Percentiles rank a stretch among this genome's conserved stretches.
Evolutionary conservation across 2,329 filamentous ascomycete genomes (phyloP).

Genomic region (Cylindrodendrum hubeiense): DNA sequence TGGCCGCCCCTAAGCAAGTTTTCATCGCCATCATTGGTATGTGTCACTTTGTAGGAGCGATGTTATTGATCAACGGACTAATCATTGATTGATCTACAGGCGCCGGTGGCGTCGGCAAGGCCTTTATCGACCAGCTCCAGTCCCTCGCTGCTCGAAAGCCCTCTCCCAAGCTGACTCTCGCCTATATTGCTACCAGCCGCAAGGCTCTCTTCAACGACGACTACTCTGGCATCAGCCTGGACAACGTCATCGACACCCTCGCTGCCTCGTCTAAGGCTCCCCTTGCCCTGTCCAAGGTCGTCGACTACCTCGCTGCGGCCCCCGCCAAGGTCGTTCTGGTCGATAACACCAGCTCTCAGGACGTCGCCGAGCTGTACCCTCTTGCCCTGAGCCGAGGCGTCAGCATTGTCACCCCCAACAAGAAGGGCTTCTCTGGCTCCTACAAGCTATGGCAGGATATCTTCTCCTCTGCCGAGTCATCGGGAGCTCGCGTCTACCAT

Average conservation of each 20-base stretch:
- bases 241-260: slow-evolving; percentile 72
- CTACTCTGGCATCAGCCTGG: slow-evolving; percentile 76
- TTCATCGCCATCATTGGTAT: slow-evolving; percentile 67
- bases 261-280: slow-evolving; percentile 73
- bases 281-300: slow-evolving; percentile 76
- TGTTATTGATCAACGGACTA: slow-evolving; percentile 16
- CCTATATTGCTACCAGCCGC: slow-evolving; percentile 88
- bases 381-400: slow-evolving; percentile 84
- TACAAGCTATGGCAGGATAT: slow-evolving; percentile 89
- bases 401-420: slow-evolving; percentile 96
- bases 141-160: slow-evolving; percentile 74
- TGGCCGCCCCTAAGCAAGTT: slow-evolving; percentile 61
- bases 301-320: slow-evolving; percentile 81
- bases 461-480: slow-evolving; percentile 77
- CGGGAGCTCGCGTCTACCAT: slow-evolving; percentile 89
- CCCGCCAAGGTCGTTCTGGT: slow-evolving; percentile 86
- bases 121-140: slow-evolving; percentile 87
- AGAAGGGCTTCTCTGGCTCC: slow-evolving; percentile 93
- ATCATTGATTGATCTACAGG: slow-evolving; percentile 64
- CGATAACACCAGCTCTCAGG: slow-evolving; percentile 95
- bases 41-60: neutral
- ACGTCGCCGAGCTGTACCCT: slow-evolving; percentile 87
- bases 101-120: slow-evolving; percentile 91
- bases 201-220: slow-evolving; percentile 82
- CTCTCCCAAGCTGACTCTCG: slow-evolving; percentile 78